These are phyloP conservation scores for Avicennia marina DNA, from an alignment of 257 asterid genomes.

Conservation along the genomic window DNA sequence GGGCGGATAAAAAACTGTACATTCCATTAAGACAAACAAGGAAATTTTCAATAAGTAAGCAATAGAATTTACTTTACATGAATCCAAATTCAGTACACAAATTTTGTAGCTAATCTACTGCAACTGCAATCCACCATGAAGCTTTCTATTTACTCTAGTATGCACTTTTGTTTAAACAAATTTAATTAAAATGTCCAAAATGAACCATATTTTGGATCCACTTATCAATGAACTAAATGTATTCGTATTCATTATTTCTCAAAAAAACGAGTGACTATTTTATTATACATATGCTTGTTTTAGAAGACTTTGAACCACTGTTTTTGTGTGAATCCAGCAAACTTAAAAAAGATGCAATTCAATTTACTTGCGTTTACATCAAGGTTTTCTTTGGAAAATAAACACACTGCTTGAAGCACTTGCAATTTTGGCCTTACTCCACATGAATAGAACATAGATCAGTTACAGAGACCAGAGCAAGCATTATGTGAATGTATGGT, in stretches of 20 bases:
- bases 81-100: no score
- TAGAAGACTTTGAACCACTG: neutral
- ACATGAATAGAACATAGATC: neutral
- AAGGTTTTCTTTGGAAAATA: neutral
- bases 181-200: neutral
- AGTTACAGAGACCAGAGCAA: neutral
- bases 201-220: neutral
- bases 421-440: neutral
- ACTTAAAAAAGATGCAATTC: neutral
- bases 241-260: neutral
- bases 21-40: no score
- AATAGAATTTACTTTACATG: no score
- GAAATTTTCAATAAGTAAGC: no score
- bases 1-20: no score
- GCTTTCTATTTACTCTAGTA: no score
- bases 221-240: neutral
- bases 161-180: no score
- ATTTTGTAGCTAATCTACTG: no score
- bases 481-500: no score
- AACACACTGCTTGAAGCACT: neutral
- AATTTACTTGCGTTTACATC: neutral
- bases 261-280: neutral
- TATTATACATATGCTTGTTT: neutral
- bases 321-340: neutral
- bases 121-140: no score